Conservation (phyloP, 129 eudicot species). For the Lactuca sativa region DNA sequence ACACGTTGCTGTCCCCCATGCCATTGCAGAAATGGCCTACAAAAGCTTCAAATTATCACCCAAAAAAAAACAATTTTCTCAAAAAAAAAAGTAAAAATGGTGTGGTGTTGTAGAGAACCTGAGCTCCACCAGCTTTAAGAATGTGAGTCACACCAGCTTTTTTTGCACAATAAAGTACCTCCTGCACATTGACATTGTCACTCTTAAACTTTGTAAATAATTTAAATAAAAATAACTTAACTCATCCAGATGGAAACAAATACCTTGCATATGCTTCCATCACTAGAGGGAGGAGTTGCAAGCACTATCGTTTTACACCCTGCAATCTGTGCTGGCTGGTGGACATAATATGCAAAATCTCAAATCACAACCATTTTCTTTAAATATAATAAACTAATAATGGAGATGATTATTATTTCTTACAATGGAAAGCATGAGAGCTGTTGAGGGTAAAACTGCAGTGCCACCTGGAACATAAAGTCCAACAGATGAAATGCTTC, state of each 20-base stretch:
- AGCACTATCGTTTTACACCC: slow-evolving; percentile 97
- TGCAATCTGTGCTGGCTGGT: slow-evolving; percentile 97
- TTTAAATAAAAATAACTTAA: not conserved
- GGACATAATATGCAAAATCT: slow-evolving; percentile 23
- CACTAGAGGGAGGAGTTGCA: slow-evolving; percentile 93
- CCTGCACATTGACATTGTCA: slow-evolving; percentile 48
- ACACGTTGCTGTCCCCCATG: slow-evolving; percentile 96
- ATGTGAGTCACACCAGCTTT: slow-evolving; percentile 99
- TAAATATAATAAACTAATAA: not conserved
- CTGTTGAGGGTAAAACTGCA: slow-evolving; percentile 99
- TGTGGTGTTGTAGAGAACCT: slow-evolving; percentile 40
- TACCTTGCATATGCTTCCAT: slow-evolving; percentile 98
- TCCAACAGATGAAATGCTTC: slow-evolving; percentile 92
- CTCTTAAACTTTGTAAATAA: not conserved
- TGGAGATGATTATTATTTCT: slow-evolving; percentile 26
- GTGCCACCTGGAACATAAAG: slow-evolving; percentile 99
- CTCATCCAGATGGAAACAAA: slow-evolving; percentile 20
- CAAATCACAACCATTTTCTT: slow-evolving; percentile 11
- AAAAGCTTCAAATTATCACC: slow-evolving; percentile 27
- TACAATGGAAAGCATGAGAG: slow-evolving; percentile 98
- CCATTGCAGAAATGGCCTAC: slow-evolving; percentile 99
- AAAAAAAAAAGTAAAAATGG: not conserved
- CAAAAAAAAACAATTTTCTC: not conserved
- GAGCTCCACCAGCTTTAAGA: slow-evolving; percentile 99
- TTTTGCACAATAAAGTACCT: slow-evolving; percentile 95